These are phyloP conservation scores for Aspergillus fumigatiaffinis DNA, from an alignment of 2,329 filamentous ascomycete genomes.

Conservation along the genomic window DNA sequence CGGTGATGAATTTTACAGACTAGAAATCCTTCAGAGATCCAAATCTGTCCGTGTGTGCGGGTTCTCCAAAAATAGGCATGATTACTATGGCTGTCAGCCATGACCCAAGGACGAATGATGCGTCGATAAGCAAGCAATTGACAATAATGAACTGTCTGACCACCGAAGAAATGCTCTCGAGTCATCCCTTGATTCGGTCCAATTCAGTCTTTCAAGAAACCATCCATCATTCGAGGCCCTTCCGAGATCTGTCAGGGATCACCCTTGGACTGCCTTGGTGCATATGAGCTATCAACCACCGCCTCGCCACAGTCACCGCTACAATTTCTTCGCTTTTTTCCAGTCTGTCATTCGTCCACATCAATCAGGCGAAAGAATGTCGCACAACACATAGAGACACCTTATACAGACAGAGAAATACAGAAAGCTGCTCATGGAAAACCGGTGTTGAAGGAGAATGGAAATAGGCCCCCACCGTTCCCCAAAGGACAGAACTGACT, in stretches of 20 bases:
- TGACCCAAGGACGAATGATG: not conserved
- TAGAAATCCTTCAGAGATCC: not conserved
- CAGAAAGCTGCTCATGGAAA: not conserved
- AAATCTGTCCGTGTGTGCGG: not conserved
- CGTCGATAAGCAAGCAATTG: not conserved
- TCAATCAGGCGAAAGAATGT: not conserved
- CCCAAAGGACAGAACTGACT: not conserved
- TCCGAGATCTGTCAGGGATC: slow-evolving; percentile 6
- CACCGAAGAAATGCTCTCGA: not conserved
- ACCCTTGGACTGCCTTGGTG: slow-evolving; percentile 10
- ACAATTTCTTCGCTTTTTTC: not conserved
- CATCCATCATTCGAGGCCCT: not conserved
- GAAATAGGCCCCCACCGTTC: not conserved
- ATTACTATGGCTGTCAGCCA: not conserved
- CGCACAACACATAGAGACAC: not conserved
- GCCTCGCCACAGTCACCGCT: not conserved
- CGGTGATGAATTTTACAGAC: not conserved
- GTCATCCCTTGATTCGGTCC: not conserved
- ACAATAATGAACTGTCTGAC: not conserved
- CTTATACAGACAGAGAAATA: not conserved
- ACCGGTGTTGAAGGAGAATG: not conserved
- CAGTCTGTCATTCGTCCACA: not conserved
- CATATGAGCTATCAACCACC: slow-evolving; percentile 16
- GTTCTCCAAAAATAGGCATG: not conserved
- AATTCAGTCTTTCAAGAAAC: not conserved